Percentiles rank a stretch among this genome's conserved stretches.
These are phyloP conservation scores for Euphorbia schlechtendalii DNA, from an alignment of 441 rosid genomes.

Conservation along the genomic window DNA sequence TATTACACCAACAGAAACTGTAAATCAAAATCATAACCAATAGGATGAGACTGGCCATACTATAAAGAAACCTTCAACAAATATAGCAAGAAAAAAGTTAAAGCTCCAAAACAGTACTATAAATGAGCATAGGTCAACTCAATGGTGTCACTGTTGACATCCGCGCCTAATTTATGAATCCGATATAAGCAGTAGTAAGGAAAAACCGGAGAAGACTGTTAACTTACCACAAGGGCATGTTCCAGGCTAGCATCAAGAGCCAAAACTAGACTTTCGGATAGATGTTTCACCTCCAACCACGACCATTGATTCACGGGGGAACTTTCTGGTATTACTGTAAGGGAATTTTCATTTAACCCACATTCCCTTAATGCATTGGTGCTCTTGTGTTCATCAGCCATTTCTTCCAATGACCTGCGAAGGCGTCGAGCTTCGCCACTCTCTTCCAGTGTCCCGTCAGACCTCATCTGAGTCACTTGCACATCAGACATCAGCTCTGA, in stretches of 20 bases:
- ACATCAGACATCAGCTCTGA: conserved; percentile 98
- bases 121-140: not conserved
- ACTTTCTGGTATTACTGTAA: conserved; percentile 47
- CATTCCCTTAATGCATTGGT: conserved; percentile 57
- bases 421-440: conserved; percentile 96
- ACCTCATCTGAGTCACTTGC: conserved; percentile 93
- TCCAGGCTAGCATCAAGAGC: conserved; percentile 98
- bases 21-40: conserved; percentile 5
- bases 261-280: conserved; percentile 71
- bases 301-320: conserved; percentile 75
- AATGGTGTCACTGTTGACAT: not conserved
- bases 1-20: conserved; percentile 11
- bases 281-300: conserved; percentile 81
- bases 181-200: not conserved
- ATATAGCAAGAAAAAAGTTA: not conserved
- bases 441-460: conserved; percentile 94
- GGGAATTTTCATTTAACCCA: conserved; percentile 72
- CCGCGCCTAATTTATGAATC: not conserved
- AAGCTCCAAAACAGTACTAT: not conserved
- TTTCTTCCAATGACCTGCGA: conserved; percentile 83
- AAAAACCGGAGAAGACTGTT: not conserved
- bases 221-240: conserved; percentile 91
- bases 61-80: not conserved
- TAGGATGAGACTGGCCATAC: not conserved
- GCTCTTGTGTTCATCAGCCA: conserved; percentile 86